A percentile compares a stretch with the other conserved stretches of the same genome.
These are phyloP conservation scores for Botrytis deweyae DNA, from an alignment of 2,329 filamentous ascomycete genomes.

Conservation along the genomic window DNA sequence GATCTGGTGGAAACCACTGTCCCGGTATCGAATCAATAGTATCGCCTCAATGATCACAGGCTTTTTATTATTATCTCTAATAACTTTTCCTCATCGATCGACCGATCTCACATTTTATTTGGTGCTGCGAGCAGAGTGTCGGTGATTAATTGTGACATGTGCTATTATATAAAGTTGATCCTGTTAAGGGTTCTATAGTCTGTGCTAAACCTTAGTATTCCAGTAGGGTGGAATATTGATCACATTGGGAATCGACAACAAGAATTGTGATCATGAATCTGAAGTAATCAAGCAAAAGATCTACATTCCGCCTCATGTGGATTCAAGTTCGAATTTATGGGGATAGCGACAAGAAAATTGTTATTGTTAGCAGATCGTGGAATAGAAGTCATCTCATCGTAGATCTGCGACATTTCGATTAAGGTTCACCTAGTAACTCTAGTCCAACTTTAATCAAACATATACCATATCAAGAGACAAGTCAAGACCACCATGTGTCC, in stretches of 20 bases:
- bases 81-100: neutral
- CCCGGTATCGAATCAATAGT: neutral
- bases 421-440: neutral
- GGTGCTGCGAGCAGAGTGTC: neutral
- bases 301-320: neutral
- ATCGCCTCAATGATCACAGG: neutral
- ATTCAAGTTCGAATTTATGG: neutral
- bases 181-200: neutral
- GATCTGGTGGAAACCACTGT: neutral
- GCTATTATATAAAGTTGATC: neutral
- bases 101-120: neutral
- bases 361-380: neutral
- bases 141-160: neutral
- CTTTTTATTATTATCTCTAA: neutral
- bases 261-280: no score
- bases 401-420: neutral
- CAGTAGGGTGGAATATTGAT: neutral
- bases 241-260: neutral
- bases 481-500: neutral
- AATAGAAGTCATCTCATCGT: neutral
- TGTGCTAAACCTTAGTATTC: neutral
- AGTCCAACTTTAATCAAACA: neutral
- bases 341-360: neutral
- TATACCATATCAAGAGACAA: neutral
- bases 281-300: neutral